Evolutionary conservation across 768 basidiomycete genomes (phyloP).

Genomic region (Astraeus odoratus): DNA sequence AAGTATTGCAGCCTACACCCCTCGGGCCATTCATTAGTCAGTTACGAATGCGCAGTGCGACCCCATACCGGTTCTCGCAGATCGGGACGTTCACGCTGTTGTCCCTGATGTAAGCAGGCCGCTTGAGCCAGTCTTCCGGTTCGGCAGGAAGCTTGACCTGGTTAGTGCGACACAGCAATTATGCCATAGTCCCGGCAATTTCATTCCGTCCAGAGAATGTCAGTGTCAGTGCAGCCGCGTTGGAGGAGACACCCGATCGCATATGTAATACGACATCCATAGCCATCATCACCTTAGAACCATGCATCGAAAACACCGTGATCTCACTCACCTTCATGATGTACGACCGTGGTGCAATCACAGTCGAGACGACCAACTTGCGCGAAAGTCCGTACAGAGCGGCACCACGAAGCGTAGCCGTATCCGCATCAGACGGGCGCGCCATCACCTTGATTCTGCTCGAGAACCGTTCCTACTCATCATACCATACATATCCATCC

Average conservation of each 20-base stretch:
- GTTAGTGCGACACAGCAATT: slow-evolving; percentile 17
- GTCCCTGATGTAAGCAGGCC: slow-evolving; percentile 77
- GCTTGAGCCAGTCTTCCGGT: slow-evolving; percentile 71
- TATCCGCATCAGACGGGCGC: slow-evolving; percentile 81
- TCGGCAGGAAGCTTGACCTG: slow-evolving; percentile 85
- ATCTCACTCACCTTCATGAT: slow-evolving; percentile 64
- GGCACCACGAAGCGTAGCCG: slow-evolving; percentile 83
- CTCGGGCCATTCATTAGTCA: slow-evolving; percentile 11
- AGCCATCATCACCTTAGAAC: not conserved
- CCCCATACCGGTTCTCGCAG: slow-evolving; percentile 71
- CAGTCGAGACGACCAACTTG: slow-evolving; percentile 68
- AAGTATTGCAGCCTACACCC: slow-evolving; percentile 71
- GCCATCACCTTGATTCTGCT: slow-evolving; percentile 67
- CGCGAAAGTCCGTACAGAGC: slow-evolving; percentile 80
- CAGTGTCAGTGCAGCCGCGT: not conserved
- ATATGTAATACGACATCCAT: not conserved
- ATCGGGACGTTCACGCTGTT: slow-evolving; percentile 73
- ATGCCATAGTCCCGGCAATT: slow-evolving; percentile 1
- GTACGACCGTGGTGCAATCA: slow-evolving; percentile 79
- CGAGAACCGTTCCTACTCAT: slow-evolving; percentile 56
- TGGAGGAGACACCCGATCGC: not conserved
- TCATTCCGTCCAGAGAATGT: not conserved
- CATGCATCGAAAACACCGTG: not conserved
- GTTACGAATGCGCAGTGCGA: slow-evolving; percentile 4
- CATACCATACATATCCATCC: slow-evolving; percentile 7